These are phyloP conservation scores for Apiospora hydei DNA, from an alignment of 2,329 filamentous ascomycete species.

Conservation along the genomic window DNA sequence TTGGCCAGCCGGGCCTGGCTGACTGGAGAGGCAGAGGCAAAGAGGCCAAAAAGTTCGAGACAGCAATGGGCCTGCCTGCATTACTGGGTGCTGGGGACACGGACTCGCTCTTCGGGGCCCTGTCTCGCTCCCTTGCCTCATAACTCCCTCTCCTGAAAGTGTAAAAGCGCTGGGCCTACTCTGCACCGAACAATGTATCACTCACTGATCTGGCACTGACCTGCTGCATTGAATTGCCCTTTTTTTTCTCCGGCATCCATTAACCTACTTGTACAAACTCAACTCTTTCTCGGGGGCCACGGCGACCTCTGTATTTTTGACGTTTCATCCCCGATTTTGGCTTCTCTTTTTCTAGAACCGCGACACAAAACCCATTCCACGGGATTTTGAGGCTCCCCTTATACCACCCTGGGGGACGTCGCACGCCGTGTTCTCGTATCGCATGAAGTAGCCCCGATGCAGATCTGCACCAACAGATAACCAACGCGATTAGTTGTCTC, in stretches of 20 bases:
- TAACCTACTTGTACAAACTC: conserved; percentile 5
- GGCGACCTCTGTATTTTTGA: conserved; percentile 16
- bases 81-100: conserved; percentile 10
- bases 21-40: not conserved
- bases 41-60: conserved; percentile 9
- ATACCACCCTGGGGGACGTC: conserved; percentile 7
- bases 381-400: conserved; percentile 20
- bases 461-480: conserved; percentile 22
- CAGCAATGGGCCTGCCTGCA: not conserved
- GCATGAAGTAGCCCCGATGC: conserved; percentile 18
- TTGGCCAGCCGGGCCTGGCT: not conserved
- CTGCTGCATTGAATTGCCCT: conserved; percentile 13
- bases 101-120: not conserved
- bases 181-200: not conserved
- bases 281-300: not conserved
- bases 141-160: not conserved
- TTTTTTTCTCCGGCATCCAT: not conserved
- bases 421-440: conserved; percentile 19
- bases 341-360: conserved; percentile 12
- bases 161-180: not conserved
- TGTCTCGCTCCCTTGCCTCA: not conserved
- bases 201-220: conserved; percentile 15
- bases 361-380: conserved; percentile 19
- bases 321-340: conserved; percentile 22
- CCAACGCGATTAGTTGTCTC: conserved; percentile 21